Percentiles rank a stretch among this genome's conserved stretches.
phyloP scores from a whole-genome alignment of 2,329 filamentous ascomycete genomes.

The Aspergillus fumigatiaffinis region DNA sequence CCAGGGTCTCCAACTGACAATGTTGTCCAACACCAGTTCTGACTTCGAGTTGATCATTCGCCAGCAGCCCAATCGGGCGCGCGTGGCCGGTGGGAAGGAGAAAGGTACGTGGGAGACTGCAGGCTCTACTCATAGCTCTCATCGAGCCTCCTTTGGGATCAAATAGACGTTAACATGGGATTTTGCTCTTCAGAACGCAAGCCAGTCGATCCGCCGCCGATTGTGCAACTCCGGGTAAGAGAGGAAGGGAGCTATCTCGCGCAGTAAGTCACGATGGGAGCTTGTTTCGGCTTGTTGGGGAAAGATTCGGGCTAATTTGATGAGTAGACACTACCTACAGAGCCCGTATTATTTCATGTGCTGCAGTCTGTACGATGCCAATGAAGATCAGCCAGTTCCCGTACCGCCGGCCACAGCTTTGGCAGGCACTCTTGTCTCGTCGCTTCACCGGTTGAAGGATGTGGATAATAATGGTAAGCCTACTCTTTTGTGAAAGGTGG shows the following conservation, averaged over 20 bases:
- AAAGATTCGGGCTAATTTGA: slow-evolving; percentile 11
- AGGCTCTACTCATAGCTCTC: not conserved
- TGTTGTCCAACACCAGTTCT: slow-evolving; percentile 44
- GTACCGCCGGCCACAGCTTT: slow-evolving; percentile 52
- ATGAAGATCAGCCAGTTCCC: slow-evolving; percentile 43
- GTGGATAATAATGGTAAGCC: slow-evolving; percentile 59
- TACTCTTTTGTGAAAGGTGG: not conserved
- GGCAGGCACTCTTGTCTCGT: slow-evolving; percentile 72
- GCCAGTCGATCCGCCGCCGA: slow-evolving; percentile 78
- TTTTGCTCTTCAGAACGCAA: slow-evolving; percentile 61
- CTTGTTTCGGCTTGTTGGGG: not conserved
- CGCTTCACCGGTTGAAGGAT: slow-evolving; percentile 77
- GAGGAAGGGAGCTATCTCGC: slow-evolving; percentile 47
- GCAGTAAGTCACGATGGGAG: slow-evolving; percentile 50
- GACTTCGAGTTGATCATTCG: slow-evolving; percentile 57
- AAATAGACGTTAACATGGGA: slow-evolving; percentile 10
- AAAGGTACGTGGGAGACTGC: slow-evolving; percentile 54
- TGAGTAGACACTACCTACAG: slow-evolving; percentile 55
- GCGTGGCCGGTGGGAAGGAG: slow-evolving; percentile 69
- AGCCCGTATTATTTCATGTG: slow-evolving; percentile 64
- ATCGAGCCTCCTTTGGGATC: not conserved
- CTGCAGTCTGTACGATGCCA: slow-evolving; percentile 51
- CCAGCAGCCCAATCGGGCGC: slow-evolving; percentile 64
- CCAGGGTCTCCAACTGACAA: slow-evolving; percentile 37
- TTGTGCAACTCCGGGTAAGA: slow-evolving; percentile 65